Base-by-base conservation (phyloP, 2,329 filamentous ascomycete genomes). In the Claviceps capensis region DNA sequence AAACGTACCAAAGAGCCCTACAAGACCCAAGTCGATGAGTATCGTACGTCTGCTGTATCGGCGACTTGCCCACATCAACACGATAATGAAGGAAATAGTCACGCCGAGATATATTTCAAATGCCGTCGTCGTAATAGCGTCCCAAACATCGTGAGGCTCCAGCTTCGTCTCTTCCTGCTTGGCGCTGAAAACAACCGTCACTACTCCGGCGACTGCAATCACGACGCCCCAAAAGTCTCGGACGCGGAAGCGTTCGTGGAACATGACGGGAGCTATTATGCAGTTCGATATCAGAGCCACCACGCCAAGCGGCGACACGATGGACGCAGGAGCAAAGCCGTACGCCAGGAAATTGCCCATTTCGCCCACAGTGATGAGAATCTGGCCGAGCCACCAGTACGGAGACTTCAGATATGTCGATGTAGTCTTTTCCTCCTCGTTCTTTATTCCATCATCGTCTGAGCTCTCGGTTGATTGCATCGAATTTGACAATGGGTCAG, bases 291-390 rank as follows among this genome's bases (percentile, higher is more conserved):
- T 83, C 56, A 98, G 74, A 2, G 93, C 93, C 13, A 98, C 93
- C n/a, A 98, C 93, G 9, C 93, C 93, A 5, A 98, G 75, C 0
- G 93, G 93, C 37, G 90, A 96, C 43, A 98, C 93, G 61, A 98
- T 96, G 14, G 93, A 97, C 7, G 93, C 93, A 3, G 93, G 93
- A 34, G 93, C 93, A 65, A 98, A 98, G 23, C 93, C 93, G 63
- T 98, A 98, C 0, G 93, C 93, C 56, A 98, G 72, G 63, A 98
- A 98, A 66, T 98, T 98, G 49, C 93, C 93, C 63, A 86, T 85
- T 71, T 98, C 93, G 53, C 93, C 93, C 23, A 95, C 72, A 0
- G 84, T 88, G 80, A 98, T 98, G 54, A 98, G 75, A 16, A 94
- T 78, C 58, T 97, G 91, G 19, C 93, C 93, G 36, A 83, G 71